phyloP scores from a whole-genome alignment of 352 stramenopile species.

The Globisporangium paroecandrum region DNA sequence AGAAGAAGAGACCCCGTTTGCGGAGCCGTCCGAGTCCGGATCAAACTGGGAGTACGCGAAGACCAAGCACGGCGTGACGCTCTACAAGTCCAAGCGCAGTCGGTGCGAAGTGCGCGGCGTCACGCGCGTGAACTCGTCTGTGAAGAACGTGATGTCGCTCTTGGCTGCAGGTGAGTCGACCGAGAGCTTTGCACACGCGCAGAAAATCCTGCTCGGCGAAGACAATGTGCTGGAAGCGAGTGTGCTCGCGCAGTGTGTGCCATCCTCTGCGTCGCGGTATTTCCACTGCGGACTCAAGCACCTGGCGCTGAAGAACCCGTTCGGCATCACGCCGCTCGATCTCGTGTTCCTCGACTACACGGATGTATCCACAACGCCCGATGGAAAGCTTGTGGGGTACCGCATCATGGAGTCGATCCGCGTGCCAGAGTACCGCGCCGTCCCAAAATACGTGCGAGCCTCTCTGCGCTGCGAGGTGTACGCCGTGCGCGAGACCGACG shows the following conservation, averaged over 20 bases:
- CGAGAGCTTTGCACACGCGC: constrained; percentile 51
- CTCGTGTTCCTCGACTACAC: constrained; percentile 86
- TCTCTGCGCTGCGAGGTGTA: constrained; percentile 83
- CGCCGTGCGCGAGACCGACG: constrained; percentile 64
- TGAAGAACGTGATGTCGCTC: constrained; percentile 82
- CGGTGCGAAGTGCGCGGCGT: constrained; percentile 71
- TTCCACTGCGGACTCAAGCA: constrained; percentile 87
- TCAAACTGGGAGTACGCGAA: constrained; percentile 66
- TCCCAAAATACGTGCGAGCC: constrained; percentile 59
- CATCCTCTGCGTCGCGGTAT: constrained; percentile 48
- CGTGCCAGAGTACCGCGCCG: constrained; percentile 50
- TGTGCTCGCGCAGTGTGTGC: constrained; percentile 62
- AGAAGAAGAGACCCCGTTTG: background rate
- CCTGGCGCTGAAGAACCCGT: constrained; percentile 78
- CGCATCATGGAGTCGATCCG: constrained; percentile 82
- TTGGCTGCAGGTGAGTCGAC: constrained; percentile 51
- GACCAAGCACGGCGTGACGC: constrained; percentile 63
- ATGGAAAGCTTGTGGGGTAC: constrained; percentile 65
- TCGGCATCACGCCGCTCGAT: constrained; percentile 55
- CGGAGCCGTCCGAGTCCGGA: constrained; percentile 8
- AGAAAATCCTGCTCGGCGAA: constrained; percentile 53
- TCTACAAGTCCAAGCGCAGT: constrained; percentile 67
- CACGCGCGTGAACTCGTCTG: constrained; percentile 71
- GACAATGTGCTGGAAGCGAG: constrained; percentile 69
- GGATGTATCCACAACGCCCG: constrained; percentile 58